Conservation (phyloP, 78 protist species). For the Guillardia theta region DNA sequence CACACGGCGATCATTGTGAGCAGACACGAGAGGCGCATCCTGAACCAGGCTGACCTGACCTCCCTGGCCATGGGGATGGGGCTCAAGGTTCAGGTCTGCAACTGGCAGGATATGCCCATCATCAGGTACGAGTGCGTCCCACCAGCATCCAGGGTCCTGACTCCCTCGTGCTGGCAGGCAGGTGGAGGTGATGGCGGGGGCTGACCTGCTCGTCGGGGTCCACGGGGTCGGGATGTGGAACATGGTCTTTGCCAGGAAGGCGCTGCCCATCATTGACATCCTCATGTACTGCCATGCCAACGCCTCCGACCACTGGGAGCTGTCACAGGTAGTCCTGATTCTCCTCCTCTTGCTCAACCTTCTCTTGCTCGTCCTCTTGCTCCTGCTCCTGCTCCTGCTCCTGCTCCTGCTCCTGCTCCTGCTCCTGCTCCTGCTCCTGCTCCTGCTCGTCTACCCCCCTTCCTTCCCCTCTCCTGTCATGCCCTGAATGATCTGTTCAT, state of each 20-base stretch:
- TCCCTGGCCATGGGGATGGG: no score
- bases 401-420: neutral
- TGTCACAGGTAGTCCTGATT: neutral
- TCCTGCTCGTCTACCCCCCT: neutral
- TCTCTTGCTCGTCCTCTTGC: neutral
- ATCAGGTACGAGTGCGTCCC: no score
- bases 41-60: no score
- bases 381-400: neutral
- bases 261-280: neutral
- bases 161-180: no score
- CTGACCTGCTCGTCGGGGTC: neutral
- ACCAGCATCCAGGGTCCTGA: no score
- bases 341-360: no score
- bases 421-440: neutral
- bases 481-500: neutral
- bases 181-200: neutral
- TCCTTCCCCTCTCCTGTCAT: neutral
- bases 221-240: neutral
- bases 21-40: no score
- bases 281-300: neutral
- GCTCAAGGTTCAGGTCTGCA: no score
- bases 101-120: no score
- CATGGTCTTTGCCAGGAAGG: neutral
- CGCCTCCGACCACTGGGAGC: neutral
- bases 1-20: no score